These are phyloP conservation scores for Stenogyne calaminthoides DNA, from an alignment of 305 asterid species.

Conservation along the genomic window DNA sequence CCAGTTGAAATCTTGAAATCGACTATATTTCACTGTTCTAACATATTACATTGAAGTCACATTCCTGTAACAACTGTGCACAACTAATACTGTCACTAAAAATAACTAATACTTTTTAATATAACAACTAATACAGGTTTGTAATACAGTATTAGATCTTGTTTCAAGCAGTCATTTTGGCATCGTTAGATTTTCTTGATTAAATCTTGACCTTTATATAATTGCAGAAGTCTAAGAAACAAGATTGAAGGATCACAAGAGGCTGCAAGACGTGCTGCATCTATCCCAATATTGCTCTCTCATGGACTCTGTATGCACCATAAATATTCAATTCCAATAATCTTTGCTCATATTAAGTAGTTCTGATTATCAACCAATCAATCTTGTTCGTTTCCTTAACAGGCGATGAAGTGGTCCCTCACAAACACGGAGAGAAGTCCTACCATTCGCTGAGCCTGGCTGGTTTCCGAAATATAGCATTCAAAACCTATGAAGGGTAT, in stretches of 20 bases:
- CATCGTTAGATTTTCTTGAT: not conserved
- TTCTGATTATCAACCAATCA: not conserved
- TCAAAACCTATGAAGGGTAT: slow-evolving; percentile 86
- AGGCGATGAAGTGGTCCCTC: slow-evolving; percentile 97
- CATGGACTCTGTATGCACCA: slow-evolving; percentile 79
- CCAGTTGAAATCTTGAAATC: not conserved
- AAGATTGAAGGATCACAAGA: slow-evolving; percentile 88
- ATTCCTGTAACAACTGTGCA: not conserved
- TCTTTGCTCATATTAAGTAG: not conserved
- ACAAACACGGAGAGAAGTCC: slow-evolving; percentile 76
- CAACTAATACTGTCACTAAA: no score
- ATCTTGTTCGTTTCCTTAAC: slow-evolving; percentile 26
- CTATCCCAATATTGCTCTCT: slow-evolving; percentile 84
- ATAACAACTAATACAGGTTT: not conserved
- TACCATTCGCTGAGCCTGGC: slow-evolving; percentile 72
- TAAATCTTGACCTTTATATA: slow-evolving; percentile 2
- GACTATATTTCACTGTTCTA: not conserved
- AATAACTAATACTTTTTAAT: not conserved
- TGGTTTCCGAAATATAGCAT: slow-evolving; percentile 75
- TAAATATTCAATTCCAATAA: not conserved
- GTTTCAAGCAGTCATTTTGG: not conserved
- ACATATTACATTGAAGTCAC: not conserved
- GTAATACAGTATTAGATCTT: not conserved
- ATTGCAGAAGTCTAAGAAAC: slow-evolving; percentile 68
- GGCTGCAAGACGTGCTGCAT: slow-evolving; percentile 85